A percentile compares a stretch with the other conserved stretches of the same genome.
phyloP scores from a whole-genome alignment of 345 rosid genomes.

The Pseudoturritis turrita region DNA sequence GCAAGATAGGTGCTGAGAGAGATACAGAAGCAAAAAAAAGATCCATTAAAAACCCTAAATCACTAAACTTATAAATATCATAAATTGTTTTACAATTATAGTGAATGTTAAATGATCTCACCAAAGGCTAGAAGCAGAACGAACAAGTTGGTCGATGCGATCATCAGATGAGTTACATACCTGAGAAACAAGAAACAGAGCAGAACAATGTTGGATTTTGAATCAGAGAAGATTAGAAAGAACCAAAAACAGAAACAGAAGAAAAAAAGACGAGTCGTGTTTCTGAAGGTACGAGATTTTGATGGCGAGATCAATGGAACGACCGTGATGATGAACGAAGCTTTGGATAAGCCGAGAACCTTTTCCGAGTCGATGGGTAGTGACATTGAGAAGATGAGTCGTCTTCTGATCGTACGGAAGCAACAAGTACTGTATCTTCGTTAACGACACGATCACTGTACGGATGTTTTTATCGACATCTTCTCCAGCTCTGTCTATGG shows the following conservation, averaged over 20 bases:
- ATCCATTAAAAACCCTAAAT: constrained; percentile 1
- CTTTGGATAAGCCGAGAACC: constrained; percentile 37
- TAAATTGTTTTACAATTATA: not conserved
- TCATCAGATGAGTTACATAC: constrained; percentile 39
- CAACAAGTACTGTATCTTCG: constrained; percentile 39
- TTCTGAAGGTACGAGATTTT: constrained; percentile 33
- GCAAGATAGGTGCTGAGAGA: constrained; percentile 44
- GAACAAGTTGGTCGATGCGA: constrained; percentile 42
- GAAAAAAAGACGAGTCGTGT: not conserved
- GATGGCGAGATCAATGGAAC: constrained; percentile 44
- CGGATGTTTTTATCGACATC: constrained; percentile 34
- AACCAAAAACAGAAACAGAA: no score
- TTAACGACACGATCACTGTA: constrained; percentile 30
- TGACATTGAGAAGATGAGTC: constrained; percentile 35
- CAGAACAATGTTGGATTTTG: not conserved
- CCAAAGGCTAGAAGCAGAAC: constrained; percentile 51
- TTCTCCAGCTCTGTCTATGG: constrained; percentile 39
- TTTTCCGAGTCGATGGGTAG: constrained; percentile 38
- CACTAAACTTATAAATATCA: not conserved
- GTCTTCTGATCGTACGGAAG: constrained; percentile 44
- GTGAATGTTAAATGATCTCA: constrained; percentile 15
- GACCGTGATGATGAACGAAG: constrained; percentile 36
- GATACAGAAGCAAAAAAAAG: not conserved
- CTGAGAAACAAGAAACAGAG: constrained; percentile 20
- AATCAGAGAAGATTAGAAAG: not conserved